Evolutionary conservation across 805 yeast species (phyloP), one percentile per base, ranked within the genome.

Genomic region (Kazachstania psychrophila): DNA sequence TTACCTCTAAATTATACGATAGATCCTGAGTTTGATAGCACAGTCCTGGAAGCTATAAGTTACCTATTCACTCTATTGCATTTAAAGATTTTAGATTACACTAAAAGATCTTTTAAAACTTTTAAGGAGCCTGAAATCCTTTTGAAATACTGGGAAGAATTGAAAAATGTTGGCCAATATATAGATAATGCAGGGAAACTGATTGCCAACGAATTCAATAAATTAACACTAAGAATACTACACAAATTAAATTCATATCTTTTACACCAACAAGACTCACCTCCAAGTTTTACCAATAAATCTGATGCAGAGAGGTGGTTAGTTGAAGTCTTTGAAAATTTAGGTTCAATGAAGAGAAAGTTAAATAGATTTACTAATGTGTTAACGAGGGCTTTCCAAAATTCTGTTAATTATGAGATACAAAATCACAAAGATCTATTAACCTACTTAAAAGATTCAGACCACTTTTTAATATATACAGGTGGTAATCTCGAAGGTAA

Each of bases 41-140:
- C 79, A 0, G 75, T 88, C 15, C 62, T 84, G 28, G 79, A 78
- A 33, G 83, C 94, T 42, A 81, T 85, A 12, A 69, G 73, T 24
- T 81, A 80, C 51, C 75, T 82, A 43, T 69, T 88, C 47, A 73
- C 72, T 12, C 62, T 92, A 33, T 61, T 89, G 23, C 79, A 82
- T 48, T 70, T 78, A 48, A 92, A 89, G 56, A 68, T 88, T 34
- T 63, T 86, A 33, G 94, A 86, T 47, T 75, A 87, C 40, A 77
- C 87, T 0, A 72, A 74, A 39, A 68, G 74, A 3, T 72, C 80
- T 11, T 83, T 84, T 62, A 72, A 87, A 47, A 82, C 94, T 0
- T 85, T 84, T 58, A 85, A 85, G 51, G 96, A 85, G 50, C 88
- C 95, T 1, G 98, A 89, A 47, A 87, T 82, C 52, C 64, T 92